Conservation (phyloP, 441 rosid species). For the Pelargonium fulgidum region DNA sequence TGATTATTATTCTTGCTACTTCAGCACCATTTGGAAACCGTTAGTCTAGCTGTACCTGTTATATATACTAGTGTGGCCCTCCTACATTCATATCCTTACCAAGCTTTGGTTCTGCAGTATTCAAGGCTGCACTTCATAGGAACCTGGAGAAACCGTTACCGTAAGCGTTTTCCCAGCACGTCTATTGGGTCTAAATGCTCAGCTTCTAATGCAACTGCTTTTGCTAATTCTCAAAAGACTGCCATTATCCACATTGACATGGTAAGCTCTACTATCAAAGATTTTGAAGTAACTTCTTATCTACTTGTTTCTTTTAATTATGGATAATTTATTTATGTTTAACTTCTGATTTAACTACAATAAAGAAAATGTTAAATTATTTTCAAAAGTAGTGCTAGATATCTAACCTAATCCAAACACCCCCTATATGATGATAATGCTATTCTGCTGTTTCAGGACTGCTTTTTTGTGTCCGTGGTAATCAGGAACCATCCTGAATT, state of each 20-base stretch:
- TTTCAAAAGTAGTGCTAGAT: background rate
- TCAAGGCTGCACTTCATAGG: constrained; percentile 98
- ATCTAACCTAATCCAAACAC: background rate
- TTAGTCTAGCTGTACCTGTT: background rate
- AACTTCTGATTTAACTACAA: constrained; percentile 5
- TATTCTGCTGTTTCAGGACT: constrained; percentile 60
- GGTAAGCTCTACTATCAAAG: constrained; percentile 39
- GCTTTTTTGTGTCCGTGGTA: constrained; percentile 88
- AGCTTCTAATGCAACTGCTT: constrained; percentile 31
- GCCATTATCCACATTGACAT: constrained; percentile 75
- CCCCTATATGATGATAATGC: constrained; percentile 10
- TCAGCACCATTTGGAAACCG: background rate
- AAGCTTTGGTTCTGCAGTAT: constrained; percentile 45
- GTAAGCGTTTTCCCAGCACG: constrained; percentile 51
- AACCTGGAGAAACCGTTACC: constrained; percentile 88
- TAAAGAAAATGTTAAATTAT: background rate
- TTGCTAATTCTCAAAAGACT: constrained; percentile 33
- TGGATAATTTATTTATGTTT: constrained; percentile 9
- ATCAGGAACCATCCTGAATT: constrained; percentile 61
- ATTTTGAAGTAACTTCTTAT: constrained; percentile 15
- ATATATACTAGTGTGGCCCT: background rate
- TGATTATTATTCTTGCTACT: background rate
- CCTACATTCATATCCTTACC: constrained; percentile 4
- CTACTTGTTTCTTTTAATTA: background rate
- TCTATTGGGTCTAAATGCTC: constrained; percentile 31